These are phyloP conservation scores for baker's yeast (Saccharomyces cerevisiae) DNA, from an alignment of 805 yeast genomes.

Conservation along the genomic window DNA sequence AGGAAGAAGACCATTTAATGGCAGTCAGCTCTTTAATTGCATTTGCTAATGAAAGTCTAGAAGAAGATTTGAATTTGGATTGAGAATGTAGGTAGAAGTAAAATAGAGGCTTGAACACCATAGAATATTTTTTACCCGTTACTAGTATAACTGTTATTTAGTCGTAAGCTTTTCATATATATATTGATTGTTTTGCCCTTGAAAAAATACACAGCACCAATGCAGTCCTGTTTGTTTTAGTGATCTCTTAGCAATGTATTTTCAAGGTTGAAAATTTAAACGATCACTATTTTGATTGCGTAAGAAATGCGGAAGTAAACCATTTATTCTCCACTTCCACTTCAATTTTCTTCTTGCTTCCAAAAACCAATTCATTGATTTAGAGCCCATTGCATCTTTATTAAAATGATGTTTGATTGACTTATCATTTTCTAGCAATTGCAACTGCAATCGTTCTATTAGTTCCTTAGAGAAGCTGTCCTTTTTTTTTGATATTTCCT, in stretches of 20 bases:
- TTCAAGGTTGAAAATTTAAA: background rate
- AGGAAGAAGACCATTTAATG: slow-evolving; percentile 45
- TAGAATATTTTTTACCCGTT: slow-evolving; percentile 1
- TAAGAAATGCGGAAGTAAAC: slow-evolving; percentile 35
- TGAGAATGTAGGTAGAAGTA: background rate
- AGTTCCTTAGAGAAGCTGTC: slow-evolving; percentile 29
- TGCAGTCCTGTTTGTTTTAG: background rate
- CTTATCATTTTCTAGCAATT: slow-evolving; percentile 12
- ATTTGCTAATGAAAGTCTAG: slow-evolving; percentile 8
- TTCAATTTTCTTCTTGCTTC: slow-evolving; percentile 36
- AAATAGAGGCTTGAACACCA: background rate
- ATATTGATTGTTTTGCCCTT: background rate
- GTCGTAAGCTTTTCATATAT: background rate
- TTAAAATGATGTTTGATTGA: background rate
- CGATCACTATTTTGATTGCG: slow-evolving; percentile 2
- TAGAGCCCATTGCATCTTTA: slow-evolving; percentile 11
- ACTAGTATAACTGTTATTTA: background rate
- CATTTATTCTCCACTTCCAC: slow-evolving; percentile 46
- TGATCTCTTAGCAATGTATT: background rate
- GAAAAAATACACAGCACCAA: background rate
- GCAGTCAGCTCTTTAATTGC: slow-evolving; percentile 26
- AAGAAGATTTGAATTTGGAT: slow-evolving; percentile 14
- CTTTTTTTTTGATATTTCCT: background rate
- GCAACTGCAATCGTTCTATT: slow-evolving; percentile 27
- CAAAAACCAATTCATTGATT: slow-evolving; percentile 27